A percentile compares a stretch with the other conserved stretches of the same genome.
Conservation (phyloP, 257 asterid genomes). For the Dorcoceras hygrometricum region DNA sequence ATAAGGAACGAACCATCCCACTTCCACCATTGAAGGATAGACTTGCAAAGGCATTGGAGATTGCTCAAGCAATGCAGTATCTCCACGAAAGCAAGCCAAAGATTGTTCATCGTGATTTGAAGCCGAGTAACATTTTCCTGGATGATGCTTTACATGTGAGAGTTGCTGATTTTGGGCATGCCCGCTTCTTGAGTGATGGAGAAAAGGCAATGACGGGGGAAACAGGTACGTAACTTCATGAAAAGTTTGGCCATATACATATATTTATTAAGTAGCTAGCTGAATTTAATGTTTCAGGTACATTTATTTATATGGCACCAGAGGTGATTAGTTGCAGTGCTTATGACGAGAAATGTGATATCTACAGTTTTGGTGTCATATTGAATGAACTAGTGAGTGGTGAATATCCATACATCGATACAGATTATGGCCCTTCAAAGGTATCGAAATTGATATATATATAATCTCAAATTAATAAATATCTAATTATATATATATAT, state of each 20-base stretch:
- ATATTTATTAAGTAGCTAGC: too few species aligned
- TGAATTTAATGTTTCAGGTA: conserved; percentile 33
- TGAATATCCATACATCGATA: conserved; percentile 59
- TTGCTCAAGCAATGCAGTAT: conserved; percentile 81
- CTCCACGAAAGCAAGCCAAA: conserved; percentile 61
- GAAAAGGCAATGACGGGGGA: conserved; percentile 82
- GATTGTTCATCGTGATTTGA: conserved; percentile 69
- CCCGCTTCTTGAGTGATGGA: conserved; percentile 59
- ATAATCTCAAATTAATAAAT: background rate
- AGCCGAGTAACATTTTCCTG: conserved; percentile 70
- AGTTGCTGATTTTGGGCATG: conserved; percentile 84
- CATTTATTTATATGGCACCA: conserved; percentile 84
- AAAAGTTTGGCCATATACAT: too few species aligned
- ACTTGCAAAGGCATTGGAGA: conserved; percentile 52
- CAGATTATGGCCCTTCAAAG: conserved; percentile 60
- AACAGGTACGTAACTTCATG: conserved; percentile 38
- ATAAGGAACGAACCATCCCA: conserved; percentile 40
- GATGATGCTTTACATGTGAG: conserved; percentile 60
- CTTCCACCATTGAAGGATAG: conserved; percentile 55
- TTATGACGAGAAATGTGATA: conserved; percentile 73
- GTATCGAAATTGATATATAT: conserved; percentile 21
- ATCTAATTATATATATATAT: background rate
- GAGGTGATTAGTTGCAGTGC: conserved; percentile 63
- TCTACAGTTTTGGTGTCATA: conserved; percentile 63
- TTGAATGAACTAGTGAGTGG: conserved; percentile 64